Percentiles rank a stretch among this genome's conserved stretches.
Conservation (phyloP, 768 basidiomycete species). For the Chalciporus sphaerocephalus region DNA sequence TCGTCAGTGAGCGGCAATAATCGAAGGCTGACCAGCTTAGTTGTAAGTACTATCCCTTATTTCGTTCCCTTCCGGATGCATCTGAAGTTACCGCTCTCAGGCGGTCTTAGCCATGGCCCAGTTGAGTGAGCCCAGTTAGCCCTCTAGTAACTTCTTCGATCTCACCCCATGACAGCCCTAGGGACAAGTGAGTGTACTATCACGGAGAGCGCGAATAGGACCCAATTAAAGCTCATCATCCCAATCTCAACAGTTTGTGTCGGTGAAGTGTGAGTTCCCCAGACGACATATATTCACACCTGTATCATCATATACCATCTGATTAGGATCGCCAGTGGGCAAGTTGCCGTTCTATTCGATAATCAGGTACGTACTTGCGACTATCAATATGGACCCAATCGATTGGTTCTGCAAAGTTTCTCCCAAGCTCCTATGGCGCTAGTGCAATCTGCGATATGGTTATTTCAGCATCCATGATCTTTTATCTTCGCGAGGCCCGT, state of each 20-base stretch:
- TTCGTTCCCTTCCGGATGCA: neutral
- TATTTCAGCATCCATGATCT: slow-evolving; percentile 4
- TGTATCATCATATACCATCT: neutral
- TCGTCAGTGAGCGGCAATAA: slow-evolving; percentile 1
- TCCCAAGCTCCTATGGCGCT: neutral
- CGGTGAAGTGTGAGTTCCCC: neutral
- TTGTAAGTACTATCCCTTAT: neutral
- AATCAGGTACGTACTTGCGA: slow-evolving; percentile 1
- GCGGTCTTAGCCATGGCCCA: neutral
- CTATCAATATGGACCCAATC: no score
- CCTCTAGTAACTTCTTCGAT: neutral
- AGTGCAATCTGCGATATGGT: slow-evolving; percentile 3
- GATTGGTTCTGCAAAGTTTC: no score
- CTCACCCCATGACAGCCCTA: neutral
- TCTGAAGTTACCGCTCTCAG: neutral
- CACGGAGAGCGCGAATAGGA: no score
- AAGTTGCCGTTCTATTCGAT: neutral
- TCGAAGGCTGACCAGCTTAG: neutral
- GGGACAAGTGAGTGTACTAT: neutral
- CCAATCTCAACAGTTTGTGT: neutral
- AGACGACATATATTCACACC: no score
- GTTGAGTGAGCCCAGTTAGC: neutral
- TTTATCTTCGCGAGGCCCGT: slow-evolving; percentile 4
- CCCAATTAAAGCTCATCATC: neutral
- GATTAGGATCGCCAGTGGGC: neutral